phyloP scores from a whole-genome alignment of 331 rosid genomes.

The Stylosanthes scabra region DNA sequence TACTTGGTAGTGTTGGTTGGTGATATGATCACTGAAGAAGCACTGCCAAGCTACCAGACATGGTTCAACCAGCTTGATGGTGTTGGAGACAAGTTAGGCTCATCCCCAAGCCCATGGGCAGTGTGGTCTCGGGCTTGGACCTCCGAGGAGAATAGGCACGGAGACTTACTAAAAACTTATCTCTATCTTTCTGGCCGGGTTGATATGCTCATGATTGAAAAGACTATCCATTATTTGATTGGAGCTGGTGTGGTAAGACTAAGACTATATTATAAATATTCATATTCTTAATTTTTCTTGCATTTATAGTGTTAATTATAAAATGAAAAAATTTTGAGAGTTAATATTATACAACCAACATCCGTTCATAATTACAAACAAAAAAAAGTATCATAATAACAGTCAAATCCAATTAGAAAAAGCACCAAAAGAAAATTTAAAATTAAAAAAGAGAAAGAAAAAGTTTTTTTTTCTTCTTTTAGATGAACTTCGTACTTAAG shows the following conservation, averaged over 20 bases:
- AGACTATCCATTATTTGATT: slow-evolving; percentile 54
- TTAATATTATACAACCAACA: too few species aligned
- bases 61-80: slow-evolving; percentile 58
- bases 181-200: slow-evolving; percentile 70
- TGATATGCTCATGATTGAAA: slow-evolving; percentile 59
- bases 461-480: too few species aligned
- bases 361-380: too few species aligned
- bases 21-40: slow-evolving; percentile 72
- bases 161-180: slow-evolving; percentile 63
- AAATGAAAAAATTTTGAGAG: too few species aligned
- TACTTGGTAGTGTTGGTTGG: slow-evolving; percentile 66
- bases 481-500: too few species aligned
- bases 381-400: too few species aligned
- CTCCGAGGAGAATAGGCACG: slow-evolving; percentile 70
- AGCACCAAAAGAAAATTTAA: too few species aligned
- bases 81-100: slow-evolving; percentile 53
- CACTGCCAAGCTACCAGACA: slow-evolving; percentile 67
- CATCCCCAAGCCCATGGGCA: slow-evolving; percentile 60
- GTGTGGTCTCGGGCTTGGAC: slow-evolving; percentile 73
- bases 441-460: too few species aligned
- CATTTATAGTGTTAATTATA: too few species aligned
- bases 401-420: too few species aligned
- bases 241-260: slow-evolving; percentile 56
- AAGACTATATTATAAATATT: not conserved
- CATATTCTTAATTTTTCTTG: slow-evolving; percentile 6